These are phyloP conservation scores for Nigrospora oryzae DNA, from an alignment of 2,329 filamentous ascomycete genomes.

Conservation along the genomic window DNA sequence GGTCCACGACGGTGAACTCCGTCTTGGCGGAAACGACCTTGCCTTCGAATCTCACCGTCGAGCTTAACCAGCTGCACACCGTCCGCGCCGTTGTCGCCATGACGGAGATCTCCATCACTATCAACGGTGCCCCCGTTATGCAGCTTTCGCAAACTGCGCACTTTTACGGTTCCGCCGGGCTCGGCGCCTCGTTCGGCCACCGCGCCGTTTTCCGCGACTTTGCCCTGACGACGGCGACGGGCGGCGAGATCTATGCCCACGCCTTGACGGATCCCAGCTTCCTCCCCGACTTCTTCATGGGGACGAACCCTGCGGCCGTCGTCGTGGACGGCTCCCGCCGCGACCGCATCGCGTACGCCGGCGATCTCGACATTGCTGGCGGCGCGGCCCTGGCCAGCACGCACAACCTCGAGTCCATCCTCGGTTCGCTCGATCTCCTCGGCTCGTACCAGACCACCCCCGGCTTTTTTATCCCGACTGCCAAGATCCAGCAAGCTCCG, in stretches of 20 bases:
- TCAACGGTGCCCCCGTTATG: slow-evolving; percentile 11
- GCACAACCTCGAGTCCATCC: slow-evolving; percentile 13
- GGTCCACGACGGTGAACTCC: slow-evolving; percentile 4
- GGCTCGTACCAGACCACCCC: slow-evolving; percentile 17
- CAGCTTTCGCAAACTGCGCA: slow-evolving; percentile 16
- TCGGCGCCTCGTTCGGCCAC: slow-evolving; percentile 21
- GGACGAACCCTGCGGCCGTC: slow-evolving; percentile 20
- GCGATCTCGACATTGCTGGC: slow-evolving; percentile 20
- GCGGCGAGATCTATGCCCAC: slow-evolving; percentile 12
- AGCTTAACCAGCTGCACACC: slow-evolving; percentile 4
- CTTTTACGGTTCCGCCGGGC: slow-evolving; percentile 20
- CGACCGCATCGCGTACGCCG: slow-evolving; percentile 22
- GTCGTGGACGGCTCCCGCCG: slow-evolving; percentile 26
- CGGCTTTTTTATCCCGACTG: slow-evolving; percentile 22
- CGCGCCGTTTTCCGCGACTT: slow-evolving; percentile 16
- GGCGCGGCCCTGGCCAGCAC: slow-evolving; percentile 18
- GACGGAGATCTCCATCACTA: slow-evolving; percentile 9
- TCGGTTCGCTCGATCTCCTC: slow-evolving; percentile 17
- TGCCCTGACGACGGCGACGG: slow-evolving; percentile 1
- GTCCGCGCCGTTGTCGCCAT: slow-evolving; percentile 9
- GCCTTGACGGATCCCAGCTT: slow-evolving; percentile 16
- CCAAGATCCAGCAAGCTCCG: slow-evolving; percentile 21
- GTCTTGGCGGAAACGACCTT: neutral
- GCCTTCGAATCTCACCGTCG: slow-evolving; percentile 1
- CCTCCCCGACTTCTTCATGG: slow-evolving; percentile 23